Conservation (phyloP, 345 rosid species). For the Reutealis trisperma region DNA sequence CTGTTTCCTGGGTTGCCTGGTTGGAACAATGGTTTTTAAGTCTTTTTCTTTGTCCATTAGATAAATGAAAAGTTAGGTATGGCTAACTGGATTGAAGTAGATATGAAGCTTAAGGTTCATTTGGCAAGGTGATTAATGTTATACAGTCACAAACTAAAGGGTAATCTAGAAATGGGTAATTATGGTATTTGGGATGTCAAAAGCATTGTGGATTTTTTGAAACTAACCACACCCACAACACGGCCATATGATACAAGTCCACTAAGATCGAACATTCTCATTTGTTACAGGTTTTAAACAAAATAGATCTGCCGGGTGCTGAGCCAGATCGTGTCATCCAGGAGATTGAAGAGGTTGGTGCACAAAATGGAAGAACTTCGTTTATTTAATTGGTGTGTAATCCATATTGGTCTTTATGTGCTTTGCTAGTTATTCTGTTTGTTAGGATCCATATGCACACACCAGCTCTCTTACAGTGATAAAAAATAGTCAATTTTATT, state of each 20-base stretch:
- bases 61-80: background rate
- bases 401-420: constrained; percentile 19
- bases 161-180: background rate
- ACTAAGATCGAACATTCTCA: background rate
- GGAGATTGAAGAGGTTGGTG: constrained; percentile 99
- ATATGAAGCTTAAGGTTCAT: background rate
- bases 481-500: background rate
- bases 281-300: constrained; percentile 75
- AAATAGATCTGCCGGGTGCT: constrained; percentile 98
- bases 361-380: constrained; percentile 30
- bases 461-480: too few species aligned
- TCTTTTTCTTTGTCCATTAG: background rate
- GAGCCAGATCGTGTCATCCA: constrained; percentile 74
- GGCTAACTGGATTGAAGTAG: background rate
- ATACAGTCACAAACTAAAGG: background rate
- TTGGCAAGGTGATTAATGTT: background rate
- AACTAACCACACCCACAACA: background rate
- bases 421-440: background rate
- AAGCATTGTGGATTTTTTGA: background rate
- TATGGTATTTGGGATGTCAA: constrained; percentile 1
- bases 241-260: background rate
- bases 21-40: background rate
- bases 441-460: background rate
- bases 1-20: too few species aligned
- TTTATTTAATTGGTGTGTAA: constrained; percentile 37